Evolutionary conservation across 2,329 filamentous ascomycete genomes (phyloP), one percentile per base, ranked within the genome.

Genomic region (Boeremia lycopersici): DNA sequence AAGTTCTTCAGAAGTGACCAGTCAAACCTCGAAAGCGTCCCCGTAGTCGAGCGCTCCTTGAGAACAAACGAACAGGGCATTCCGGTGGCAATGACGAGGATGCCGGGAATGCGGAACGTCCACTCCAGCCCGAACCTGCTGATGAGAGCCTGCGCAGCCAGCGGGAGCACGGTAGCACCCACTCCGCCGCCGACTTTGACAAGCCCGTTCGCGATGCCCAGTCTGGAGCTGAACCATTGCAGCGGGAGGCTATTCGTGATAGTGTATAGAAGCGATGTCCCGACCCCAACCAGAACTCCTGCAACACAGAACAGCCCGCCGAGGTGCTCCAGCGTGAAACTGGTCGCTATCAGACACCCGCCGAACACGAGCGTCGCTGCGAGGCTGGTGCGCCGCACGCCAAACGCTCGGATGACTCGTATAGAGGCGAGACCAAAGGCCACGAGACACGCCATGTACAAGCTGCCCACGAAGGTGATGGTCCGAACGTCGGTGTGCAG

Each of bases 391-490:
- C 28, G 28, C 5, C 79, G 75, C 2, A 80, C 76, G 0, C 85
- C 85, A 8, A 86, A 61, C 13, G 66, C 62, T 3, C 78, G 73
- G 56, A 85, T 79, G 6, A 86, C 45, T n/a, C 79, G 76, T 0
- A 81, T 79, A 59, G 82, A 83, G 7, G 81, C 59, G 5, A 86
- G 75, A 0, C 81, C 84, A 46, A 83, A 74, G 0, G 80, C 75
- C 0, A 81, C 81, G 30, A 84, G 79, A 49, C 80, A 76, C 0
- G 82, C 78, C 1, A 81, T 73, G 8, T 78, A 75, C 11, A 87
- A 62, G 0, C 81, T 83, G 2, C 84, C 85, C 2, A 87, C 81
- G 57, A 86, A 88, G 2, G 83, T 81, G 19, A 88, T 73, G 0
- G 83, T 76, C 0, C 77, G 77, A 0, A 61, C 59, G 15, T 57